Conservation (phyloP, 495 filamentous ascomycete species). For the Penicillium argentinense region DNA sequence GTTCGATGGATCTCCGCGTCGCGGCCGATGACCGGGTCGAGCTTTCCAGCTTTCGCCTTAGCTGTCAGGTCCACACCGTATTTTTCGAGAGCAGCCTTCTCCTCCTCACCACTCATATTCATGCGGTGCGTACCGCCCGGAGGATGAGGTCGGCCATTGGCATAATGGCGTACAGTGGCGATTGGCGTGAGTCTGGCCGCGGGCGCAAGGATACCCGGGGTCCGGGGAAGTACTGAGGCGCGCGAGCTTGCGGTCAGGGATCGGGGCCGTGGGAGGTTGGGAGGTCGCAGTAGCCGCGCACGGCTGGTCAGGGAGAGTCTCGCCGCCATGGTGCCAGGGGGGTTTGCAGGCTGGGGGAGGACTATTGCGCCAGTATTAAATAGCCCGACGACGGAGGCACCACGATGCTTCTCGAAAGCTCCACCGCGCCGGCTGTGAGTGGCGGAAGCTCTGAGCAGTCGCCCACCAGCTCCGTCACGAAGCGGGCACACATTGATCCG, state of each 20-base stretch:
- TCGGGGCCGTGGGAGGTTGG: conserved; percentile 21
- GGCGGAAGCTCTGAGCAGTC: conserved; percentile 25
- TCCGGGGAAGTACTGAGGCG: conserved; percentile 20
- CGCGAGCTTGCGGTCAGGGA: conserved; percentile 21
- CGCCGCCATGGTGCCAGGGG: conserved; percentile 40
- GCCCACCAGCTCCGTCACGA: conserved; percentile 39
- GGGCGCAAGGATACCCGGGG: conserved; percentile 16
- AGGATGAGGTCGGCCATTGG: conserved; percentile 76
- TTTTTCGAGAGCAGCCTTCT: conserved; percentile 85
- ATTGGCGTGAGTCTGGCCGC: conserved; percentile 8
- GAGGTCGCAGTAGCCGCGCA: conserved; percentile 30
- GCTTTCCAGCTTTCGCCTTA: conserved; percentile 80
- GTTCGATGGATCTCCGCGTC: conserved; percentile 90
- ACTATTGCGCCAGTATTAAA: too few relatives aligned
- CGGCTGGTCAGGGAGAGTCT: conserved; percentile 35
- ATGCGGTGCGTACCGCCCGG: conserved; percentile 92
- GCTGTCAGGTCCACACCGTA: conserved; percentile 90
- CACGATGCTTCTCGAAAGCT: conserved; percentile 47
- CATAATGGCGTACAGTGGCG: conserved; percentile 57
- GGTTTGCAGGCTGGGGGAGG: too few relatives aligned
- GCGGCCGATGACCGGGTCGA: conserved; percentile 94
- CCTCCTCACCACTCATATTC: conserved; percentile 74
- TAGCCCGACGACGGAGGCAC: conserved; percentile 20
- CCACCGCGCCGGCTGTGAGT: conserved; percentile 35
- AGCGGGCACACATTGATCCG: too few relatives aligned